A percentile compares a stretch with the other conserved stretches of the same genome.
Conservation (phyloP, 352 stramenopile species). For the Nothophytophthora sp. region DNA sequence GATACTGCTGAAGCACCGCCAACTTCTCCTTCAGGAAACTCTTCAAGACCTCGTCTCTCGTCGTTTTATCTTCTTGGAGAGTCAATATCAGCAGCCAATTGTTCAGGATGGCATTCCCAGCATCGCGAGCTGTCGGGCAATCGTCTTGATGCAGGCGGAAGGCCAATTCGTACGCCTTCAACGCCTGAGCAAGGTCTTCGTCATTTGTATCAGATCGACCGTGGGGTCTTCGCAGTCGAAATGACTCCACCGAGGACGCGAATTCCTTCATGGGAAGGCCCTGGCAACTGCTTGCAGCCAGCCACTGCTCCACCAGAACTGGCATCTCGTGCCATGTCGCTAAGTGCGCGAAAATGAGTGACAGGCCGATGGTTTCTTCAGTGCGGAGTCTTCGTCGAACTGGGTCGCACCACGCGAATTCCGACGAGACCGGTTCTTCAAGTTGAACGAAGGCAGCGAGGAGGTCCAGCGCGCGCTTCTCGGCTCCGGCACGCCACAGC, state of each 20-base stretch:
- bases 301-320: slow-evolving; percentile 27
- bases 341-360: slow-evolving; percentile 23
- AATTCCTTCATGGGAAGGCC: slow-evolving; percentile 26
- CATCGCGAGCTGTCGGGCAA: slow-evolving; percentile 4
- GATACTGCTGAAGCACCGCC: slow-evolving; percentile 17
- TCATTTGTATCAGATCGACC: slow-evolving; percentile 1
- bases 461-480: slow-evolving; percentile 15
- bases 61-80: slow-evolving; percentile 6
- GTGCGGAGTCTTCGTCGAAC: slow-evolving; percentile 19
- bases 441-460: slow-evolving; percentile 29
- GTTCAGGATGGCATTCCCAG: slow-evolving; percentile 26
- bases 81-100: slow-evolving; percentile 46
- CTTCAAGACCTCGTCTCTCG: slow-evolving; percentile 14
- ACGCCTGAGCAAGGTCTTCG: slow-evolving; percentile 4
- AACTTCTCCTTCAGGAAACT: slow-evolving; percentile 29
- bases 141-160: slow-evolving; percentile 18
- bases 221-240: background rate
- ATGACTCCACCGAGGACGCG: slow-evolving; percentile 25
- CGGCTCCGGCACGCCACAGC: slow-evolving; percentile 29
- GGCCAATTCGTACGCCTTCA: slow-evolving; percentile 24
- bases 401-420: slow-evolving; percentile 25
- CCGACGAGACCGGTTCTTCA: slow-evolving; percentile 12
- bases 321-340: slow-evolving; percentile 31
- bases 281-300: slow-evolving; percentile 19
- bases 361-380: slow-evolving; percentile 21